Evolutionary conservation across 108 stramenopile genomes (phyloP).

Genomic region (Nitzschia sp.): DNA sequence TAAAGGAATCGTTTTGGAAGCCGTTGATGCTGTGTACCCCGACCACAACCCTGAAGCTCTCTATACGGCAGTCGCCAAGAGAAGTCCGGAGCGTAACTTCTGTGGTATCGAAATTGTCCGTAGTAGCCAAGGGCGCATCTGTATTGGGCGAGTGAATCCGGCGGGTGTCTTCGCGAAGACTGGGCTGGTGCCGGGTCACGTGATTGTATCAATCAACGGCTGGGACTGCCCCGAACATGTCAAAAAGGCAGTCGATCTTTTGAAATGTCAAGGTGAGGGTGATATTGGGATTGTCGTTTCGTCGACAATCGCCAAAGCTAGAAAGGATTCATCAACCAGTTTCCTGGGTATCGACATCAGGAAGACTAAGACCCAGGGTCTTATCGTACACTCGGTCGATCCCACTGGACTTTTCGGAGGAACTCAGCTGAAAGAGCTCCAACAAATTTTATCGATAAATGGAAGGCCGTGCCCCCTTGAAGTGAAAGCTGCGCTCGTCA

Average conservation of each 20-base stretch:
- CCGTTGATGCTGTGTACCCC: not conserved
- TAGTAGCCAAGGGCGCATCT: not conserved
- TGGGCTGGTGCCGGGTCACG: not conserved
- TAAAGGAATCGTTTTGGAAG: not conserved
- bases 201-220: constrained; percentile 11
- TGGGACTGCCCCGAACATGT: not conserved
- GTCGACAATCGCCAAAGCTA: too few relatives aligned
- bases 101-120: not conserved
- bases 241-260: not conserved
- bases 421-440: not conserved
- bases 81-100: too few relatives aligned
- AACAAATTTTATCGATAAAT: constrained; percentile 9
- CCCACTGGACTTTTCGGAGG: not conserved
- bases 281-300: constrained; percentile 2
- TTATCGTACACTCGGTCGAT: not conserved
- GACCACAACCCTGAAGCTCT: not conserved
- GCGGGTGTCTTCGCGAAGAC: not conserved
- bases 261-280: not conserved
- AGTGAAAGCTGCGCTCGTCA: not conserved
- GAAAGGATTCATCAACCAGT: not conserved
- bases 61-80: not conserved
- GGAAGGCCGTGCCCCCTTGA: not conserved
- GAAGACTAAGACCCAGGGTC: not conserved
- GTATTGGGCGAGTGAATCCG: not conserved
- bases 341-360: not conserved